A percentile compares a stretch with the other conserved stretches of the same genome.
phyloP scores from a whole-genome alignment of 2,329 filamentous ascomycete species.

The Mariannaea sp. region DNA sequence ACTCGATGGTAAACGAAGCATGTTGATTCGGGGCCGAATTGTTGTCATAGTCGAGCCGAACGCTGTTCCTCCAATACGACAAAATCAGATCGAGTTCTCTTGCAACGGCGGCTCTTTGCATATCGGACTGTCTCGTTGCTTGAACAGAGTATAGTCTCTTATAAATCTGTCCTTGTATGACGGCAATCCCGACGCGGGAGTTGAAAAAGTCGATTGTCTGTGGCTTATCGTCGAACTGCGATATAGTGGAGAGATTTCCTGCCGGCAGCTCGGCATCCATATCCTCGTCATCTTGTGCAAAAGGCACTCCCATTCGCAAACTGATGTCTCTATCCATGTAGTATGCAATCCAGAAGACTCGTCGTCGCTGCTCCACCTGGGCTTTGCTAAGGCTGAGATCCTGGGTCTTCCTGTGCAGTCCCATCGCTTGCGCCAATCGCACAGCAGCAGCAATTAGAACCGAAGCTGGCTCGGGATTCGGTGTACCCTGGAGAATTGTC shows the following conservation, averaged over 20 bases:
- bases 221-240: neutral
- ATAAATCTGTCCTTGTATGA: conserved; percentile 36
- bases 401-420: conserved; percentile 25
- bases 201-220: conserved; percentile 28
- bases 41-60: conserved; percentile 10
- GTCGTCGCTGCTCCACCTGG: conserved; percentile 21
- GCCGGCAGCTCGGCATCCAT: conserved; percentile 35
- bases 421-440: conserved; percentile 31
- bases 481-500: conserved; percentile 31
- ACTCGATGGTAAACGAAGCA: conserved; percentile 8
- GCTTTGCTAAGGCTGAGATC: conserved; percentile 10
- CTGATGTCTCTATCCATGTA: conserved; percentile 36
- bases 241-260: neutral
- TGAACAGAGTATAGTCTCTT: conserved; percentile 32
- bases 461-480: conserved; percentile 28
- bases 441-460: conserved; percentile 31
- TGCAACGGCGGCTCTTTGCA: conserved; percentile 18
- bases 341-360: conserved; percentile 35
- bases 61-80: conserved; percentile 32
- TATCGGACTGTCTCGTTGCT: conserved; percentile 29
- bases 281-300: conserved; percentile 36
- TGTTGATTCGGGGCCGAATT: neutral
- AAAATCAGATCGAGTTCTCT: conserved; percentile 29
- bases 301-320: conserved; percentile 30
- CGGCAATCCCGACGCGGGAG: conserved; percentile 30